Base-by-base conservation (phyloP, 1,139 yeast species). In the Scheffersomyces parashehatae region DNA sequence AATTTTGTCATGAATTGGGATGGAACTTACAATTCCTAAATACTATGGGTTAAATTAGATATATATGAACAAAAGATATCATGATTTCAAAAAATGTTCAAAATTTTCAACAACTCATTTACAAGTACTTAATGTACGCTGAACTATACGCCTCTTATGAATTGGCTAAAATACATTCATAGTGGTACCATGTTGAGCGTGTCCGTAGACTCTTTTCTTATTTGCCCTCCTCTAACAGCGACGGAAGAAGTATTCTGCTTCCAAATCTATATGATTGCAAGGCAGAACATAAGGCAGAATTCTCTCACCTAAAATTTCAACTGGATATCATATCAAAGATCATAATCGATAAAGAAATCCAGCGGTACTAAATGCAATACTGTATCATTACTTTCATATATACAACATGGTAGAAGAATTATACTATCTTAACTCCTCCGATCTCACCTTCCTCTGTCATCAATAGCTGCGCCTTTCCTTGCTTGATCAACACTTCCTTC, bases 391-490 rank as follows among this genome's bases (percentile, higher is more conserved):
- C 9, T 20, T 5, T 6, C 26, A 8, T 31, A 20, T 31, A 14
- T 31, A 15, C 20, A 31, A 14, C 35, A 13, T 31, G 15, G 10
- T 31, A 20, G 26, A 20, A 20, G 26, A 16, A n/a, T 53, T 58
- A 73, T 15, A 71, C 74, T 36, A 84, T 77, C 64, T 87, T 87
- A 2, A 87, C 88, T 30, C 91, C 95, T 3, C 83, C 86, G 15
- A 84, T 76, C 47, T 67, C 68, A 11, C 71, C 71, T 34, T 71
- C 73, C 40, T 83, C 87, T 47, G 79, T 81, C 61, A 79, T 78
- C 54, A 87, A 62, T 16, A 85, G 56, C 45, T 82, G 86, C 1
- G 88, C 91, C 52, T 82, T 77, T 2, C 88, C 88, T 53, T 83
- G 78, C 47, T 80, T 81, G 14, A 81, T 84, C 51, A 91, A 66